Evolutionary conservation across 2,329 filamentous ascomycete species (phyloP), one percentile per base, ranked within the genome.

Genomic region (Cyphellophora attinorum): DNA sequence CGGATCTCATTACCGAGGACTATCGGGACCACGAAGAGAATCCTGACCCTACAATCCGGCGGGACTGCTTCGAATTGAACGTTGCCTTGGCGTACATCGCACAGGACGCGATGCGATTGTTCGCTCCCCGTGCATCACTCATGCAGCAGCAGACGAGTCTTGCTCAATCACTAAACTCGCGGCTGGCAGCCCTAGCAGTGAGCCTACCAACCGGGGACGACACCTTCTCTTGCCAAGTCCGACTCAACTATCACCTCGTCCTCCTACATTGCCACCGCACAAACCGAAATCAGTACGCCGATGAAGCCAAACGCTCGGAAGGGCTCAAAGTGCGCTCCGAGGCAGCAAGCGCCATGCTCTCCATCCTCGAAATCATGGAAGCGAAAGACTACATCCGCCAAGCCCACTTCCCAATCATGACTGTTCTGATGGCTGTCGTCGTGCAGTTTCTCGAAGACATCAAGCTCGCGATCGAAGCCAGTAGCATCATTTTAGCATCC

Each of bases 291-390:
- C 15, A 6, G 11, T n/a, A 25, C 8, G n/a, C 21, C n/a, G n/a
- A 8, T n/a, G n/a, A 8, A 8, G n/a, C 21, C 21, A 25, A 21
- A 13, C 10, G 30, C 35, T 10, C 21, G 15, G 4, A 27, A 33
- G 29, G 19, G 28, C 18, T 37, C 21, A 25, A 25, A 25, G 21
- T 25, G 8, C 21, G 35, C 30, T 37, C 35, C 12, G 30, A 33
- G 29, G 35, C 35, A 16, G 35, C 35, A 11, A 33, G 29, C 17
- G 29, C 31, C 30, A 37, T 37, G 25, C 35, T 37, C 13, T 32
- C 35, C 5, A 37, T 30, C 6, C 31, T 37, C 16, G 35, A 37
- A 33, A 19, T 29, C 29, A 37, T 37, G 35, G 30, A 33, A 11
- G 35, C 27, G n/a, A 29, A 37, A 11, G 16, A 19, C 15, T 28